Evolutionary conservation across 352 stramenopile species (phyloP).

Genomic region (Globisporangium abappressorium): DNA sequence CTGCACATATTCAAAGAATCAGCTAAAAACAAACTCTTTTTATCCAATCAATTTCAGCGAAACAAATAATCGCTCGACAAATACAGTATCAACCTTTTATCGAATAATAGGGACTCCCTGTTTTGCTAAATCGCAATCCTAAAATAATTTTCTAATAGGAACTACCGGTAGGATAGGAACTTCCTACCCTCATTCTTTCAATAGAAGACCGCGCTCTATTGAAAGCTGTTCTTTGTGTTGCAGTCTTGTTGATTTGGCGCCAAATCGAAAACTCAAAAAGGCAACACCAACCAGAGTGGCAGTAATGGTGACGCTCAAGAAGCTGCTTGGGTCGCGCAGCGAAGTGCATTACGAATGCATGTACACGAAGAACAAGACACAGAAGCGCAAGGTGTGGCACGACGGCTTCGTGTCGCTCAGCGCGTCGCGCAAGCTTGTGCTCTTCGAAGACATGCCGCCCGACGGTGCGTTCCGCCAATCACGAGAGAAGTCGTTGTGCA

Average conservation of each 20-base stretch:
- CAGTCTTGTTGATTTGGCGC: not conserved
- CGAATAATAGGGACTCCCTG: no score
- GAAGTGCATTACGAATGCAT: constrained; percentile 72
- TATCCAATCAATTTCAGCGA: no score
- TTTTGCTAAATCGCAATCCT: no score
- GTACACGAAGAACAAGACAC: constrained; percentile 88
- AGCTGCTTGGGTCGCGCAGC: constrained; percentile 42
- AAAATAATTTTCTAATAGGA: no score
- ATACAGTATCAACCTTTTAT: no score
- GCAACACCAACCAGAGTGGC: not conserved
- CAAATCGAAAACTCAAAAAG: not conserved
- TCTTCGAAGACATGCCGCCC: constrained; percentile 52
- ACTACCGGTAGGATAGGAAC: no score
- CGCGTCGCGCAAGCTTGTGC: constrained; percentile 48
- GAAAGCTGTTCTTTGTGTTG: not conserved
- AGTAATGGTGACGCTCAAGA: constrained; percentile 53
- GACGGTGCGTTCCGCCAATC: constrained; percentile 21
- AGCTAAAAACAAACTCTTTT: no score
- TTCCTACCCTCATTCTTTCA: not conserved
- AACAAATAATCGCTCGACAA: no score
- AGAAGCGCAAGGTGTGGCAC: constrained; percentile 82
- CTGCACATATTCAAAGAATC: no score
- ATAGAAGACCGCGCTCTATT: not conserved
- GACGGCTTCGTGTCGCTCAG: constrained; percentile 67
- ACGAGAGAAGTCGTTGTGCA: not conserved